Conservation (phyloP, 306 rosid genomes). For the Fragaria iinumae region DNA sequence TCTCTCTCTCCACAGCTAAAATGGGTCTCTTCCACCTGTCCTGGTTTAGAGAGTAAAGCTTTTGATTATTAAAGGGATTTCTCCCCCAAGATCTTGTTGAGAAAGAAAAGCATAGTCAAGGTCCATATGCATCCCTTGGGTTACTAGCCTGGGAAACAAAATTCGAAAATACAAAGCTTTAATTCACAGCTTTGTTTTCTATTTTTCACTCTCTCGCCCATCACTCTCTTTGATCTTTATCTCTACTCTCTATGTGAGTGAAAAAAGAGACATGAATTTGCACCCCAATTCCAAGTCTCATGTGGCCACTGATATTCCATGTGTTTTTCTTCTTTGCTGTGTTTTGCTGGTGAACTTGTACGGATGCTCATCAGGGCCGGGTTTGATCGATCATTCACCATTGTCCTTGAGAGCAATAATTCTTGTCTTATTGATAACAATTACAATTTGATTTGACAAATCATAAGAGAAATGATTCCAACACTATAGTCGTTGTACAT, state of each 20-base stretch:
- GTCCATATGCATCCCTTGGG: constrained; percentile 5
- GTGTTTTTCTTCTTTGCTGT: background rate
- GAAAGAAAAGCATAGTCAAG: constrained; percentile 83
- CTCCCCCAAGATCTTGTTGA: constrained; percentile 53
- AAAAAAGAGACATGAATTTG: constrained; percentile 19
- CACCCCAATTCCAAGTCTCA: constrained; percentile 4
- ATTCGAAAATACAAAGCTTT: constrained; percentile 34
- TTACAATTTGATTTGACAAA: constrained; percentile 6
- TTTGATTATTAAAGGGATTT: constrained; percentile 47
- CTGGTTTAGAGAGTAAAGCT: constrained; percentile 32
- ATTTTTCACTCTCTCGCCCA: constrained; percentile 15
- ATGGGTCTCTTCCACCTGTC: constrained; percentile 41
- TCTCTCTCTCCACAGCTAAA: constrained; percentile 21
- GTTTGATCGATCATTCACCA: background rate
- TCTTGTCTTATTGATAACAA: constrained; percentile 3
- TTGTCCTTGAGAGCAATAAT: background rate
- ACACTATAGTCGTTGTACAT: background rate
- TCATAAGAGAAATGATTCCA: background rate
- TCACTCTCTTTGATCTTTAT: constrained; percentile 20
- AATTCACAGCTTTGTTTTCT: constrained; percentile 22
- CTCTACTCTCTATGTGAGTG: constrained; percentile 28
- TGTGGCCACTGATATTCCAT: constrained; percentile 3
- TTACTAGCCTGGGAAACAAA: constrained; percentile 7
- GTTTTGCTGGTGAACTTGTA: background rate
- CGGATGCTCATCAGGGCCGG: background rate